Conservation (phyloP, 208 protist species). For the Wallacemonas sp. region DNA sequence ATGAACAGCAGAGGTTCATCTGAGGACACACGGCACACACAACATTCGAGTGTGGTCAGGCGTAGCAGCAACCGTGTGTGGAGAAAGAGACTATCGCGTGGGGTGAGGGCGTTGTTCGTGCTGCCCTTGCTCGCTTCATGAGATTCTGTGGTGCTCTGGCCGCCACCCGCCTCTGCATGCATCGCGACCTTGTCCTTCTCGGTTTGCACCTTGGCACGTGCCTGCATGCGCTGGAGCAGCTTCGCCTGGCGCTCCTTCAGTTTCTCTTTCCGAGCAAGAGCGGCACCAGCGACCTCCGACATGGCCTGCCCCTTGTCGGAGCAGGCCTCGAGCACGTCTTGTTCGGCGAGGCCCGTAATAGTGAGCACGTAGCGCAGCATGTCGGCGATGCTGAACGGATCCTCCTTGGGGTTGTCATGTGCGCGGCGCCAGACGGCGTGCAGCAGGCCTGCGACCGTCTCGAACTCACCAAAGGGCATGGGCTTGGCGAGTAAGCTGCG, state of each 20-base stretch:
- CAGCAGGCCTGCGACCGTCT: neutral
- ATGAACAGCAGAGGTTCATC: conserved; percentile 40
- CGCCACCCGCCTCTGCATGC: neutral
- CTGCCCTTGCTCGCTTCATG: too few species aligned
- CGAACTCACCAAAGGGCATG: conserved; percentile 14
- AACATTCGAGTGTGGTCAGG: conserved; percentile 37
- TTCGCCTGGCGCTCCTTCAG: conserved; percentile 70
- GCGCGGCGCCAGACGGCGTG: conserved; percentile 16
- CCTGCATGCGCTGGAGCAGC: conserved; percentile 61
- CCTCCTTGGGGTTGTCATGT: conserved; percentile 22
- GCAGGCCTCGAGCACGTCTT: conserved; percentile 12
- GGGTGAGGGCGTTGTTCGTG: neutral
- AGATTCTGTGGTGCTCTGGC: too few species aligned
- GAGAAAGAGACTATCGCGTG: conserved; percentile 3
- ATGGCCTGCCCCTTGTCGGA: conserved; percentile 18
- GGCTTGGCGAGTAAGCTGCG: conserved; percentile 39
- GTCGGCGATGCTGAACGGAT: conserved; percentile 47
- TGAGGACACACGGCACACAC: conserved; percentile 32
- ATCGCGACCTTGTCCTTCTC: neutral
- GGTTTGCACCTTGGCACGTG: conserved; percentile 20
- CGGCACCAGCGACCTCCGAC: conserved; percentile 18
- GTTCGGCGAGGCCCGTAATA: conserved; percentile 31
- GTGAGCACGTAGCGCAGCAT: conserved; percentile 63
- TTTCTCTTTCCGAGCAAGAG: conserved; percentile 35
- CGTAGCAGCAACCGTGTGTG: conserved; percentile 29